Evolutionary conservation across 495 filamentous ascomycete species (phyloP), one percentile per base, ranked within the genome.

Genomic region (Opeltia flavorubescens): DNA sequence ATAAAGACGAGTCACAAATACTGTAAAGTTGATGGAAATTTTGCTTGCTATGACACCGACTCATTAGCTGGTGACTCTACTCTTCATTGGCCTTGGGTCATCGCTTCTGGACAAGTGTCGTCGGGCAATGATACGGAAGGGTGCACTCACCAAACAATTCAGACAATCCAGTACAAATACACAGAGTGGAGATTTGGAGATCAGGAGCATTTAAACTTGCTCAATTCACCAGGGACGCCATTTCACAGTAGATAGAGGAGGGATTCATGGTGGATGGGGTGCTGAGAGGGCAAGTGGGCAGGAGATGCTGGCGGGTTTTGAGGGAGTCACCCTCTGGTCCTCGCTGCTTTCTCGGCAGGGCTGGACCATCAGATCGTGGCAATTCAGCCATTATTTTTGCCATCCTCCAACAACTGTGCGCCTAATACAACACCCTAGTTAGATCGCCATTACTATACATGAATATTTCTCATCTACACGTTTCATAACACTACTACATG

Each of bases 281-380:
- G 29, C 13, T 31, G 29, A 6, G 6, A 13, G 29, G 29, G 6
- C 6, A 31, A 31, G 20, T 41, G 38, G 38, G 38, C 25, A 9
- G 38, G 38, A 41, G 38, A 21, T 13, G 38, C 20, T 41, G 38
- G 18, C 18, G 15, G 18, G 38, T 41, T 41, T 13, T 23, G 38
- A 25, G 38, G 21, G 38, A 41, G 38, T 41, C 38, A 41, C 36
- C 1, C 34, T 20, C 34, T 36, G 18, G 21, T 41, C 38, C 38
- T 41, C 38, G 38, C 38, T 41, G 38, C 38, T 41, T 41, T 41
- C 38, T 41, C 38, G 38, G 38, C 38, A 4, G 7, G 38, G 38
- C 38, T 41, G 38, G 38, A n/a, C n/a, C n/a, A n/a, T n/a, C n/a
- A n/a, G n/a, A n/a, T n/a, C n/a, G n/a, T n/a, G n/a, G n/a, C n/a